Base-by-base conservation (phyloP, 2,329 filamentous ascomycete species). In the Chaetomium globosum region DNA sequence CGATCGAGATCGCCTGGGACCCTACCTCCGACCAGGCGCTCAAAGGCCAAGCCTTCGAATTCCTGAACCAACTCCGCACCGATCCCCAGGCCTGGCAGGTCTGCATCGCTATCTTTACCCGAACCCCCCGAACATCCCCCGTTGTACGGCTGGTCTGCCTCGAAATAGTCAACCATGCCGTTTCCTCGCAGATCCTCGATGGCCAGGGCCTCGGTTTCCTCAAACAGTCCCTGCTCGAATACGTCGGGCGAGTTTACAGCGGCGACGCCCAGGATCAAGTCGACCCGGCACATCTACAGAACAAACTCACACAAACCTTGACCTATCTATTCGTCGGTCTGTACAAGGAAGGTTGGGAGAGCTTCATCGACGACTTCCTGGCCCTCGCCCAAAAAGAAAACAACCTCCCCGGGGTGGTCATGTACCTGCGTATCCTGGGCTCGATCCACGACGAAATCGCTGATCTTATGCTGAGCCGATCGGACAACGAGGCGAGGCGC, bases 371-470 rank as follows among this genome's bases (percentile, higher is more conserved):
- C 73, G 95, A 99, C 75, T 91, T 98, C 71, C 82, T 95, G 67
- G 84, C 85, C 65, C 79, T 99, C 70, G 80, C 82, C 58, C 78
- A 79, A 52, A 85, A 82, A 69, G 87, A 92, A 74, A 97, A 96
- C 75, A 97, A 96, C 74, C 78, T 87, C 46, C 76, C 84, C 1
- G 94, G 92, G 3, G 90, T 95, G 56, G 81, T 93, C 39, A 87
- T 99, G 72, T 98, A 97, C 78, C 85, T 99, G 63, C 90, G 94
- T 59, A 87, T 97, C 69, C 84, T 98, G 55, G 86, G 89, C 70
- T 95, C 93, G 39, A 89, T 99, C 55, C 95, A 99, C 74, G 95
- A 99, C 73, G 95, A 99, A 77, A 97, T 99, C 73, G 95, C 94
- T 69, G 95, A 99, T 79, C 88, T 95, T 71, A 84, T 98, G 69